Evolutionary conservation across 2,329 filamentous ascomycete species (phyloP), one percentile per base, ranked within the genome.

Genomic region (Paecilomyces variotii): DNA sequence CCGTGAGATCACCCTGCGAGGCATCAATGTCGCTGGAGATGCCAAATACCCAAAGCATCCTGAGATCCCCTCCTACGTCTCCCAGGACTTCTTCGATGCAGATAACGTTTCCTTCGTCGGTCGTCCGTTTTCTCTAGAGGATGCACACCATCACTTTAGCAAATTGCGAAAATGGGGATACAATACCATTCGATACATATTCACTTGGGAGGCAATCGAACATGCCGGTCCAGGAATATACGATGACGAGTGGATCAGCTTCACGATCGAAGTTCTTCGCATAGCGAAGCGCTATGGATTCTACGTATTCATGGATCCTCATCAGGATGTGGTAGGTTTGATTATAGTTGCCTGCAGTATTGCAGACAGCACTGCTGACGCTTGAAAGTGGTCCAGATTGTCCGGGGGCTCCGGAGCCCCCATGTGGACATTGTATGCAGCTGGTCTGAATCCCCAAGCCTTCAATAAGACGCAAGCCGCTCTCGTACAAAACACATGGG

Each of bases 141-240:
- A 97, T 64, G 91, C 94, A 0, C 87, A 90, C 67, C 80, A 84
- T 14, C 94, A 99, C 73, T 97, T 99, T 73, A 84, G 89, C 11
- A 84, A 92, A 51, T 76, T 99, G 63, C 90, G 88, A 67, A 87
- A 88, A 68, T 96, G 88, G 80, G 94, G 94, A 12, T 99, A 96
- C 81, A 99, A 97, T 74, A 92, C 90, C 0, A 92, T 99, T 65
- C 85, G 94, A 70, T 99, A 99, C 74, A 81, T 99, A 65, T 99
- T 97, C 72, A 97, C 94, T 0, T 99, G 94, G 94, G 94, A 99
- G 75, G 93, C 94, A n/a, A 89, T 99, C 71, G 94, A 99, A 76
- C 89, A 94, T 59, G 87, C 86, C 0, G 93, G 93, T 0, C 94
- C 95, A 0, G 91, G 92, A 1, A 87, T 84, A 68, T 99, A 97